Evolutionary conservation across 2,329 filamentous ascomycete species (phyloP), one percentile per base, ranked within the genome.

Genomic region (Aspergillus floridensis): DNA sequence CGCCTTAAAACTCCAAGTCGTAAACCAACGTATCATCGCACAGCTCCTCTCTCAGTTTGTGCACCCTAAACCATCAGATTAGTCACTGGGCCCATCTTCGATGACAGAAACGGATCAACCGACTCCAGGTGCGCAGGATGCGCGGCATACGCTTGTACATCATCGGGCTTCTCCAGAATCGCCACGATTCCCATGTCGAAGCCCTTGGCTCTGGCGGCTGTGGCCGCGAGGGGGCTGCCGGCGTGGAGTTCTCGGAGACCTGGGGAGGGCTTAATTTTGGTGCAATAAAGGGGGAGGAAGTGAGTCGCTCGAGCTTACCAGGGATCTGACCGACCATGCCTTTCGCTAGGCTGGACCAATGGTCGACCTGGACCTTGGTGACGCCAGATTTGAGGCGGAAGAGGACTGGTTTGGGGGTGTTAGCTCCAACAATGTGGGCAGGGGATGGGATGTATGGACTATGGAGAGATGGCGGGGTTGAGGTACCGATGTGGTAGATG

Each of bases 121-220:
- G 5, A 53, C 52, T 53, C 35, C 10, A 53, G 24, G 19, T 53
- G 52, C 10, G 22, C 52, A 14, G 52, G 52, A 10, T 53, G 52
- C 2, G 16, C 35, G 2, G 38, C 38, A 53, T 53, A 53, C 5
- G 24, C 16, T 22, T 31, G 52, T 24, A 53, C 2, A 32, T 47
- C 52, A 3, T 44, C 24, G 10, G 52, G 35, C 38, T 53, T 53
- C 38, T 53, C 52, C 38, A 53, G 10, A 2, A 47, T 53, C 2
- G 52, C 52, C 24, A 53, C 52, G 8, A 53, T 12, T 2, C 52
- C 52, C 52, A 53, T 53, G 32, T 53, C 6, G 12, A 46, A 53
- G 16, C 52, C 52, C 52, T 53, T 53, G 10, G 52, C 38, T 29
- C 52, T n/a, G 16, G 52, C 41, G 2, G 52, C 52, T 0, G 52